Evolutionary conservation across 805 yeast genomes (phyloP), one percentile per base, ranked within the genome.

Genomic region (Scheffersomyces lignosus): DNA sequence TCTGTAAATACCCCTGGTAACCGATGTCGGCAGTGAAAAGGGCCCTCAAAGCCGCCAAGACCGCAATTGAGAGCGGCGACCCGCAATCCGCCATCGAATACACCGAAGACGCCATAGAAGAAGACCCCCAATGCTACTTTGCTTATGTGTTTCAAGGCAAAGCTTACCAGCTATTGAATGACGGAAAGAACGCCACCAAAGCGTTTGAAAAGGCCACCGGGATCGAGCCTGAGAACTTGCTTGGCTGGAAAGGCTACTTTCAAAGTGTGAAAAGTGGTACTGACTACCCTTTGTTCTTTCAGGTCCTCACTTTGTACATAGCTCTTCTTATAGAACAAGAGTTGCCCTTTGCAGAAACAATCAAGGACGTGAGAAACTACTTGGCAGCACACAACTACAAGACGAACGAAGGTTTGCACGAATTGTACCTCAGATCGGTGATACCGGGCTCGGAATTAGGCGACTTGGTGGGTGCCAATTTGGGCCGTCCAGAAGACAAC

Each of bases 221-320:
- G 4, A 34, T 80, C 1, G 74, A 78, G 18, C 72, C 77, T 0
- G 64, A 66, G 2, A 77, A 81, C 34, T 45, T 79, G 1, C 56
- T 76, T 17, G 95, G 89, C 0, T 90, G 93, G 95, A 87, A 86
- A 51, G 98, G 98, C 1, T 69, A 82, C 41, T 61, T 80, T 40
- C 73, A 77, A 32, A 57, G 78, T 0, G 67, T 62, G 8, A 60
- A 62, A 37, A 49, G 59, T 9, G 46, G 49, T 22, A 54, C 65
- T 3, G 72, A 77, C 36, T 65, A 62, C 44, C 49, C 55, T 3
- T 38, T 58, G 2, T 81, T 75, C 55, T 81, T 83, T 49, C 48
- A 57, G 0, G 66, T 75, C 4, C 52, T 77, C 37, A 68, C 75
- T 2, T 60, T 64, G 3, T 72, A 74, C 41, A 63, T 78, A 16